Evolutionary conservation across 257 asterid species (phyloP), one percentile per base, ranked within the genome.

Genomic region (Jacaranda copaia): DNA sequence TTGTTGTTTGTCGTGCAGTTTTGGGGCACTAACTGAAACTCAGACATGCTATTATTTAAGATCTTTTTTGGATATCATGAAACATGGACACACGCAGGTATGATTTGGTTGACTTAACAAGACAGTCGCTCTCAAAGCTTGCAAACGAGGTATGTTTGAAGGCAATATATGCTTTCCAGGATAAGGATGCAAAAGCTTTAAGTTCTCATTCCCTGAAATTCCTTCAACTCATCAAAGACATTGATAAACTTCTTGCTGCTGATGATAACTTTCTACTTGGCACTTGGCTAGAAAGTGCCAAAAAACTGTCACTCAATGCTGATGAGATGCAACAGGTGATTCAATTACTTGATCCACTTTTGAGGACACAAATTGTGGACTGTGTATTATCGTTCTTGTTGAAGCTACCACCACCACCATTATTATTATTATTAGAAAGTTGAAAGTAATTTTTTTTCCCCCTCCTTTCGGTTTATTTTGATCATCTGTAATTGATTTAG

Each of bases 81-180:
- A n/a, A n/a, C n/a, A n/a, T n/a, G n/a, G 32, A 25, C 32, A 25
- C 73, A 55, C 71, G 79, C 88, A 93, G 99, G 90, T 95, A 95
- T 52, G 99, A 95, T 86, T 89, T 95, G 91, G 98, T 95, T 16
- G 99, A 95, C 87, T 85, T 95, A 84, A 88, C 97, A 8, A 87
- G 97, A 80, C 99, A 95, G 71, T 77, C 93, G 11, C 93, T 95
- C 51, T 95, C 99, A 66, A 95, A 95, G 89, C 90, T 93, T 53
- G 99, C 98, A 65, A 95, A 95, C 73, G 91, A 91, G 85, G 96
- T 91, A 6, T 95, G 93, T 80, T 72, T 95, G 85, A 87, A 81
- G 14, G 96, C 97, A 65, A 80, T 93, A 66, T 56, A 81, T 63
- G 96, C 97, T 74, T 95, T 80, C 85, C 81, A 63, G 72, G 85